Conservation (phyloP, 768 basidiomycete species). For the Multifurca ochricompacta region DNA sequence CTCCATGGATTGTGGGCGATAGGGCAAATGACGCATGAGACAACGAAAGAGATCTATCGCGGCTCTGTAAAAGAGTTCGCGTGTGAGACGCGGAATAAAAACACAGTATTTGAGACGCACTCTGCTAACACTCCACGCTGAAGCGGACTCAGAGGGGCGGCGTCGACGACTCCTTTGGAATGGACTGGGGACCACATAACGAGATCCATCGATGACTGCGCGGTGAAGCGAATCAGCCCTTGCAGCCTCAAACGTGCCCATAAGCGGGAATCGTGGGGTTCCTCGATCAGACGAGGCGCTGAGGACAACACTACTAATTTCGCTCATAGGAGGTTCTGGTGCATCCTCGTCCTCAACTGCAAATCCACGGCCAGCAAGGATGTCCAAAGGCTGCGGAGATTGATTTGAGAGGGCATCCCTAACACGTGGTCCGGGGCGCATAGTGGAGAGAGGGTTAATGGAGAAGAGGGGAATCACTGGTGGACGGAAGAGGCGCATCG, state of each 20-base stretch:
- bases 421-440: constrained; percentile 46
- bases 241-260: constrained; percentile 18
- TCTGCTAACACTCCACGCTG: constrained; percentile 11
- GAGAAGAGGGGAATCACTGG: constrained; percentile 47
- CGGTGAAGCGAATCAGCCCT: constrained; percentile 6
- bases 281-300: constrained; percentile 18
- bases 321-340: constrained; percentile 16
- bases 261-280: constrained; percentile 14
- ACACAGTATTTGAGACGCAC: constrained; percentile 7
- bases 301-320: constrained; percentile 17
- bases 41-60: constrained; percentile 24
- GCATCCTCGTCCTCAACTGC: constrained; percentile 18
- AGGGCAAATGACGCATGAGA: constrained; percentile 30
- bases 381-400: constrained; percentile 58
- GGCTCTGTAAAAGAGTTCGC: constrained; percentile 26
- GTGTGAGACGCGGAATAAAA: neutral
- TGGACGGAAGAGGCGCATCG: constrained; percentile 63
- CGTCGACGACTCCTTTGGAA: constrained; percentile 18
- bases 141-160: constrained; percentile 15
- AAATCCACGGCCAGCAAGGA: constrained; percentile 50
- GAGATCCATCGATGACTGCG: constrained; percentile 22
- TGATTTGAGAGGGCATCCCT: constrained; percentile 26
- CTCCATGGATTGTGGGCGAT: constrained; percentile 25
- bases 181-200: constrained; percentile 15
- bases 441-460: constrained; percentile 70